Base-by-base conservation (phyloP, 2,329 filamentous ascomycete genomes). In the Leptographium flavum region DNA sequence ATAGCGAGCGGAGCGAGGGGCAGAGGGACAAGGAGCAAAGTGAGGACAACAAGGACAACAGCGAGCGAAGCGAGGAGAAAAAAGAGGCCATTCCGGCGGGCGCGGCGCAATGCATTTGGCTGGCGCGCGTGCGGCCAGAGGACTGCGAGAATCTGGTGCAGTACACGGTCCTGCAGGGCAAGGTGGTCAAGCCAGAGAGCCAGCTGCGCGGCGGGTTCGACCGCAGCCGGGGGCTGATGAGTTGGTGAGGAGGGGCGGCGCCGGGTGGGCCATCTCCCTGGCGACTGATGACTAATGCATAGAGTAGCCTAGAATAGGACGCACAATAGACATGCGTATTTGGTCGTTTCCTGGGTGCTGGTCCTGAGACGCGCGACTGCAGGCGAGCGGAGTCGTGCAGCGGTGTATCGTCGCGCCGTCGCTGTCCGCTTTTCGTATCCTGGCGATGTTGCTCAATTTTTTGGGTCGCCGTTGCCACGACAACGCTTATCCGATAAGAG, bases 151-250 rank as follows among this genome's bases (percentile, higher is more conserved):
- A 92, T 51, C 77, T 98, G 49, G 77, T 98, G 37, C 74, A 78
- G 57, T 95, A 83, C 60, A 96, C 92, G 0, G 74, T 98, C 3
- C 61, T 96, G 56, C 83, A 94, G 66, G 92, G 92, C 22, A 96
- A 95, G 68, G 78, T 96, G 23, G 79, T 96, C 43, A 94, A 95
- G 70, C 86, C 88, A 1, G 82, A 81, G 58, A 73, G 72, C 45
- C 88, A 96, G 69, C 62, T 98, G 52, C 68, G 92, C 49, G 92
- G 85, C 23, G 92, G 92, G 0, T 98, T 96, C 64, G 87, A 98
- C 68, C 70, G 92, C 39, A 71, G 70, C 46, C 86, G 70, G 59
- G 84, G 86, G 9, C 45, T 94, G 54, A 76, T 86, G 59, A 96
- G 90, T 66, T 98, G 92, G 92, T 96, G n/a, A 49, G 48, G 27